These are phyloP conservation scores for Chlorociboria aeruginascens DNA, from an alignment of 495 filamentous ascomycete genomes.

Conservation along the genomic window DNA sequence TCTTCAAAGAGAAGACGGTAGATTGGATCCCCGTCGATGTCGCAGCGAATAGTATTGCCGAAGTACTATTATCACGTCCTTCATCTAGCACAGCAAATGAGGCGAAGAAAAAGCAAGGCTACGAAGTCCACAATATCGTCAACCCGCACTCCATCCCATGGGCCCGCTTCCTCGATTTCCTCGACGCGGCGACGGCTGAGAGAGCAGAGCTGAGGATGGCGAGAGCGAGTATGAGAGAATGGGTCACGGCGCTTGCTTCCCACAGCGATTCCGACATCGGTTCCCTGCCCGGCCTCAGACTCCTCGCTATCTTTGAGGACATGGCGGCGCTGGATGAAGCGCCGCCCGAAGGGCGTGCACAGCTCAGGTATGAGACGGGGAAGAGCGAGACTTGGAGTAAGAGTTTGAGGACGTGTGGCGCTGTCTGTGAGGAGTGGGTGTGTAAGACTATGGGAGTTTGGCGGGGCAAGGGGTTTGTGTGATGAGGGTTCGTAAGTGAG, in stretches of 20 bases:
- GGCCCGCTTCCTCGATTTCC: not conserved
- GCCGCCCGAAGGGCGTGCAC: not conserved
- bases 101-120: not conserved
- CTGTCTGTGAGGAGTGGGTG: conserved; percentile 7
- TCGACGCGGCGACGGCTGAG: not conserved
- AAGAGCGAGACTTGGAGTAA: conserved; percentile 6
- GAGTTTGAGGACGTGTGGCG: conserved; percentile 3
- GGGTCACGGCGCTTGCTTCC: conserved; percentile 6
- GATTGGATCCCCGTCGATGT: conserved; percentile 25
- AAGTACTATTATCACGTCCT: conserved; percentile 9
- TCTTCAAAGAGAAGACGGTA: not conserved
- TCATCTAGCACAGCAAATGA: not conserved
- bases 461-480: conserved; percentile 12
- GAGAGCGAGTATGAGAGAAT: conserved; percentile 1
- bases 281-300: conserved; percentile 10
- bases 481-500: not conserved
- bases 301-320: conserved; percentile 17
- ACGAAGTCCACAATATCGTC: conserved; percentile 12
- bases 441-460: conserved; percentile 7
- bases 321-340: conserved; percentile 15
- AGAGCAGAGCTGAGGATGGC: not conserved
- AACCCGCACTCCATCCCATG: conserved; percentile 11
- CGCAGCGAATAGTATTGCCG: conserved; percentile 13
- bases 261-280: not conserved
- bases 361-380: conserved; percentile 8